phyloP scores from a whole-genome alignment of 2,329 filamentous ascomycete genomes.

The Fusarium veterinarium region DNA sequence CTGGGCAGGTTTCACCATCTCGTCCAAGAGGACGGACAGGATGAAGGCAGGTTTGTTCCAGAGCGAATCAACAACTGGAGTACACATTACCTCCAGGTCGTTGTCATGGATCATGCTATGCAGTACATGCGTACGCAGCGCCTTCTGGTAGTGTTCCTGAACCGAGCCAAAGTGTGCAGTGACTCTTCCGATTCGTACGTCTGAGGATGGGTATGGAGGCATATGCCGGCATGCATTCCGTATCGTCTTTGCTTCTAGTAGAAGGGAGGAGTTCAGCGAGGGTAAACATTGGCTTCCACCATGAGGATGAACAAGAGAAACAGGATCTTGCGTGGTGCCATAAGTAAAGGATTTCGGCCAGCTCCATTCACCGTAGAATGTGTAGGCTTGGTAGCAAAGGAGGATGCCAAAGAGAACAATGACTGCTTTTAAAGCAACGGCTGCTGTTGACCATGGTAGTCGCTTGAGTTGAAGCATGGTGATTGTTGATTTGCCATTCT shows the following conservation, averaged over 20 bases:
- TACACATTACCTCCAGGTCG: neutral
- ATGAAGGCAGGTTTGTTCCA: slow-evolving; percentile 9
- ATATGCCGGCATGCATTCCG: neutral
- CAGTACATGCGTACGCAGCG: neutral
- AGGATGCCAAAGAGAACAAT: neutral
- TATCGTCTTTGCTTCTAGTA: neutral
- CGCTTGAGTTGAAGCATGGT: neutral
- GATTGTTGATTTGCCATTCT: neutral
- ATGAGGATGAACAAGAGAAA: neutral
- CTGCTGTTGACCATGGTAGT: neutral
- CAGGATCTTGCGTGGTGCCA: neutral
- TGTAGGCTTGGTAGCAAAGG: neutral
- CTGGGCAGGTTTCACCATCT: neutral
- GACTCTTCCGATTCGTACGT: neutral
- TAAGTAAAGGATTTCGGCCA: neutral
- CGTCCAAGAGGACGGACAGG: neutral
- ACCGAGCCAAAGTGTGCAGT: neutral
- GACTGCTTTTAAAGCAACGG: neutral
- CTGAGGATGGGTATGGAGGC: neutral
- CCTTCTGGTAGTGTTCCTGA: neutral
- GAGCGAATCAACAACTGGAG: neutral
- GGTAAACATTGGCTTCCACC: neutral
- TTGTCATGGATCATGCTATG: neutral
- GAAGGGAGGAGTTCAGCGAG: neutral
- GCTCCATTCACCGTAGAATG: neutral